Evolutionary conservation across 305 asterid species (phyloP).

Genomic region (Salvia sclarea): DNA sequence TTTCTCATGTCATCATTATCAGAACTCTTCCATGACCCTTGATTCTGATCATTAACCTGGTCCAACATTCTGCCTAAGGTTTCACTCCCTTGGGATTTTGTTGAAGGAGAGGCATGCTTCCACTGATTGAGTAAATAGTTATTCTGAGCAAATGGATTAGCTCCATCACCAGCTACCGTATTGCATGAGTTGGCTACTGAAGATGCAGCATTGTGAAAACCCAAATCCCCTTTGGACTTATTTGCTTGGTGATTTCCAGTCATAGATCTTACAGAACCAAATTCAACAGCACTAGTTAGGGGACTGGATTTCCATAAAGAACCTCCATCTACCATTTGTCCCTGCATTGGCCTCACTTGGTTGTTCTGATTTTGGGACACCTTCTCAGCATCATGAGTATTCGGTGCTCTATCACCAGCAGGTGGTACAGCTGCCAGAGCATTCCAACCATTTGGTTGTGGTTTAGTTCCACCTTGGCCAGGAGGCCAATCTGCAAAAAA

Average conservation of each 20-base stretch:
- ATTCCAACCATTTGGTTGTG: conserved; percentile 55
- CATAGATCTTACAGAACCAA: conserved; percentile 45
- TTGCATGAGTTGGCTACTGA: conserved; percentile 41
- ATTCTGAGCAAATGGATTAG: conserved; percentile 48
- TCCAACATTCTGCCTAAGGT: conserved; percentile 44
- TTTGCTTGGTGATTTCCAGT: conserved; percentile 44
- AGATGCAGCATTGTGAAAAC: conserved; percentile 44
- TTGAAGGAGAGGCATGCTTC: conserved; percentile 53
- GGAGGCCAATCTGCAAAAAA: conserved; percentile 45
- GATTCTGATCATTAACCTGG: conserved; percentile 45
- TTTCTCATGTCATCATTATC: conserved; percentile 47
- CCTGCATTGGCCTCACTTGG: conserved; percentile 47
- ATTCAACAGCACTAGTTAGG: conserved; percentile 41
- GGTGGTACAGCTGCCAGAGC: conserved; percentile 45
- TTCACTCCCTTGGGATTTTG: conserved; percentile 51
- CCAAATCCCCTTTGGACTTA: conserved; percentile 40
- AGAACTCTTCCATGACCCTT: conserved; percentile 36
- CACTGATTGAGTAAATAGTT: conserved; percentile 53
- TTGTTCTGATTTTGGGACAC: conserved; percentile 41
- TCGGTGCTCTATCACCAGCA: conserved; percentile 44
- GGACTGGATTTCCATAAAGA: conserved; percentile 52
- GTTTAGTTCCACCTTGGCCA: conserved; percentile 46
- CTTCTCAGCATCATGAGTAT: conserved; percentile 44
- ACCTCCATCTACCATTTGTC: conserved; percentile 48
- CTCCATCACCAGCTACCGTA: conserved; percentile 44